Conservation (phyloP, 1,284 basidiomycete species). For the Sutorius eximius region DNA sequence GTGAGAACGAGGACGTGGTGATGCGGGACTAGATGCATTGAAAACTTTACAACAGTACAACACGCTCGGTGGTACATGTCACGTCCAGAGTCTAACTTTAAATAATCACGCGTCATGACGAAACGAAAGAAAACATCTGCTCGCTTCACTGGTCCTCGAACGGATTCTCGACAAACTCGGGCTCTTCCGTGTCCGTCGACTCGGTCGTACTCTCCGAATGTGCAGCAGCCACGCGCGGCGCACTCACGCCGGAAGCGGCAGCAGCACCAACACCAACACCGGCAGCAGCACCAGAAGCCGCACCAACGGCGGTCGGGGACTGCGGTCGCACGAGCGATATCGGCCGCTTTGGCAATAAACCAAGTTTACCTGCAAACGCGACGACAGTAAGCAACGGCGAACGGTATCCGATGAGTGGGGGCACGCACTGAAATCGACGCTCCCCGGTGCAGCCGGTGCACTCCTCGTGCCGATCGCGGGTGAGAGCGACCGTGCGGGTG, state of each 20-base stretch:
- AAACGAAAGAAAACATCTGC: neutral
- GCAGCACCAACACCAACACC: neutral
- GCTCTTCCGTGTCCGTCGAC: constrained; percentile 8
- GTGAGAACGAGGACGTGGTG: constrained; percentile 12
- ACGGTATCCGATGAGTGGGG: too few species aligned
- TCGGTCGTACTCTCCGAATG: constrained; percentile 19
- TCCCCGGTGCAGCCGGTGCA: constrained; percentile 6
- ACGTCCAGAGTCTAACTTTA: neutral
- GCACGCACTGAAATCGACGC: constrained; percentile 32
- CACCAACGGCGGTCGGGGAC: constrained; percentile 23
- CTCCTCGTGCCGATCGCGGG: constrained; percentile 8
- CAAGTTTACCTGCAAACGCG: constrained; percentile 47
- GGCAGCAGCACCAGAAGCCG: neutral
- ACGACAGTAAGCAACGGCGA: neutral
- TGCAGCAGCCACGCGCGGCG: constrained; percentile 7
- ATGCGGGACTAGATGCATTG: constrained; percentile 23
- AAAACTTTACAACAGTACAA: neutral
- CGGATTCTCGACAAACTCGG: constrained; percentile 30
- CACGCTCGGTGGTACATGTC: neutral
- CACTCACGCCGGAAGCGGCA: neutral
- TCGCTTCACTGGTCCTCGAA: constrained; percentile 21
- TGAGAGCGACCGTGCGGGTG: constrained; percentile 12
- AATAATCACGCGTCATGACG: neutral
- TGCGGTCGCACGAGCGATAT: constrained; percentile 58
- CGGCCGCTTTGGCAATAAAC: constrained; percentile 71